Base-by-base conservation (phyloP, 2,329 filamentous ascomycete genomes). In the Fusarium anguioides region DNA sequence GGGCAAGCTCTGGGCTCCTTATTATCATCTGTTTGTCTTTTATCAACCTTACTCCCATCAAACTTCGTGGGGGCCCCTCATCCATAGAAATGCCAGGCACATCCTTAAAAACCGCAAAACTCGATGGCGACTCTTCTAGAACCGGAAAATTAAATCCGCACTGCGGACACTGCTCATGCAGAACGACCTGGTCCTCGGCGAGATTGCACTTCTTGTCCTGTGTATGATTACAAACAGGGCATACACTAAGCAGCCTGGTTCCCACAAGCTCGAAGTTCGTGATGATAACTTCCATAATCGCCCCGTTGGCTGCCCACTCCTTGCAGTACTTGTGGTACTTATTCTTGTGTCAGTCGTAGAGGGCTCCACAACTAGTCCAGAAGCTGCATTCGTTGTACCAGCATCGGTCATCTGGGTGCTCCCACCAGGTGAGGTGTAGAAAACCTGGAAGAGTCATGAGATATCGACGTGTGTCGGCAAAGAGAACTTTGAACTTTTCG, bases 191-290 rank as follows among this genome's bases (percentile, higher is more conserved):
- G 17, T 70, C 66, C 11, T 64, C 48, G 8, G 60, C 66, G 6
- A 70, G 44, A 17, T 65, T 66, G 17, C 68, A 68, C 31, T 68
- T 70, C 24, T 62, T 62, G 23, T 68, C 66, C 24, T 68, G 46
- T 2, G 67, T 64, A 5, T 50, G 35, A 10, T 56, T 62, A 23
- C 66, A 68, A 1, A 70, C 55, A 4, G 66, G 55, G 9, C 60
- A 70, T 2, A 70, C 55, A 3, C 46, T n/a, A 10, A 70, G 55
- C 2, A 70, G 24, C 1, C 64, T 23, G 3, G 55, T 70, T 4
- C 66, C 39, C 7, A 62, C 36, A 8, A 70, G 67, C 50, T 70
- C 60, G 15, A 60, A 70, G 26, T 70, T 70, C n/a, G 60, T 68
- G 6, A 60, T 58, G 5, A 70, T 64, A 8, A 60, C 67, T 36